Conservation (phyloP, 257 asterid genomes). For the Coffea eugenioides region DNA sequence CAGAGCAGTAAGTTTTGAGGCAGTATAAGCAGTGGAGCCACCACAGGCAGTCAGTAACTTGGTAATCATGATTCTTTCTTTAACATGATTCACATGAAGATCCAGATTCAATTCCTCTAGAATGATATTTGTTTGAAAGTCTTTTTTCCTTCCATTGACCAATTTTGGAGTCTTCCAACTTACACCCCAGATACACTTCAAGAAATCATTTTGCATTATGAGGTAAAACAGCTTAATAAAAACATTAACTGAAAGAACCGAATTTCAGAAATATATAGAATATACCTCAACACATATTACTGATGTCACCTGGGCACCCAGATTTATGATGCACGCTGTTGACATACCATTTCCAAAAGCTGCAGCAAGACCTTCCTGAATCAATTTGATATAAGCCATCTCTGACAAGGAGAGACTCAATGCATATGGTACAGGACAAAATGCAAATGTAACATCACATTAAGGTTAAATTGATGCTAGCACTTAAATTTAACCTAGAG, state of each 20-base stretch:
- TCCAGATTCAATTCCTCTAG: not conserved
- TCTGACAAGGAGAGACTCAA: not conserved
- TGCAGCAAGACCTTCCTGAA: conserved; percentile 99
- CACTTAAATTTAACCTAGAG: not conserved
- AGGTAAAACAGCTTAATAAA: not conserved
- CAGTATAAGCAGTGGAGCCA: not conserved
- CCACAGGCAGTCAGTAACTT: not conserved
- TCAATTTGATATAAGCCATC: conserved; percentile 3
- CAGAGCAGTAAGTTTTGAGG: not conserved
- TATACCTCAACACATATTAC: conserved; percentile 87
- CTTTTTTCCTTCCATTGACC: not conserved
- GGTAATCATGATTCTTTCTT: not conserved
- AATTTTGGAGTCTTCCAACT: not conserved
- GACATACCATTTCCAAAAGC: conserved; percentile 93
- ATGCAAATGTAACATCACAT: not conserved
- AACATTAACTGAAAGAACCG: not conserved
- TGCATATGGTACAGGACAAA: not conserved
- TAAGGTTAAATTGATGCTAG: not conserved
- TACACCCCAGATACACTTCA: not conserved
- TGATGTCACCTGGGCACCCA: conserved; percentile 97
- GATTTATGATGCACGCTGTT: conserved; percentile 88
- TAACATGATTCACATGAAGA: not conserved
- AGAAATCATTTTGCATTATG: not conserved
- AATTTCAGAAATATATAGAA: conserved; percentile 12
- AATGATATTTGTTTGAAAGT: not conserved